Base-by-base conservation (phyloP, 768 basidiomycete species). In the Lactifluus pinguis region DNA sequence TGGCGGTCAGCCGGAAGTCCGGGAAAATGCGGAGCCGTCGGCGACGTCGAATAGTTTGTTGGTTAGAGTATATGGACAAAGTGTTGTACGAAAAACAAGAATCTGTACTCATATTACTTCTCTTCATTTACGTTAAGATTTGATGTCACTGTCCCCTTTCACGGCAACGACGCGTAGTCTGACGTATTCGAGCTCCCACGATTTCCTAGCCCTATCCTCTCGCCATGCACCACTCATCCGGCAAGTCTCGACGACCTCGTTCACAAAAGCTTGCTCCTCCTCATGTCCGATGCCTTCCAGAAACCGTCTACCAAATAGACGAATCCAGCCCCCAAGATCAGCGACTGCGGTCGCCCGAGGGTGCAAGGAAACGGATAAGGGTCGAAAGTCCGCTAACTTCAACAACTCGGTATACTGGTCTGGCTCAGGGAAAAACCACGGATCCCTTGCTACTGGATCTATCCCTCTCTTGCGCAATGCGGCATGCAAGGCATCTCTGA, bases 1-100 rank as follows among this genome's bases (percentile, higher is more conserved):
- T 98, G 95, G 95, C 83, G 81, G 71, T 76, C 81, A 17, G 87
- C 89, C 11, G 88, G 89, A 15, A 83, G 83, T 66, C 89, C 89
- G 2, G 89, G 89, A 5, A 79, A 71, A 56, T 70, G 77, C 15
- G 84, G 76, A 36, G 61, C 75, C 3, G 55, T 65, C 13, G 58
- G 52, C 32, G 53, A 53, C 9, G n/a, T 21, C 1, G 53, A 64
- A 47, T 57, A 38, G 56, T 11, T 39, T 13, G 32, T 32, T 6
- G 21, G 15, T 44, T 41, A 38, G 13, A 25, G n/a, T 11, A 9
- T 30, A 14, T 6, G 19, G 30, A 4, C 38, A n/a, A 54, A 1
- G 44, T 51, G 5, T 48, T 55, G 50, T 55, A 32, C 25, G 54
- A 51, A 19, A 19, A 39, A 1, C n/a, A 8, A 25, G 25, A 9